Evolutionary conservation across 2,329 filamentous ascomycete species (phyloP), one percentile per base, ranked within the genome.

Genomic region (Cercospora zeae-maydis): DNA sequence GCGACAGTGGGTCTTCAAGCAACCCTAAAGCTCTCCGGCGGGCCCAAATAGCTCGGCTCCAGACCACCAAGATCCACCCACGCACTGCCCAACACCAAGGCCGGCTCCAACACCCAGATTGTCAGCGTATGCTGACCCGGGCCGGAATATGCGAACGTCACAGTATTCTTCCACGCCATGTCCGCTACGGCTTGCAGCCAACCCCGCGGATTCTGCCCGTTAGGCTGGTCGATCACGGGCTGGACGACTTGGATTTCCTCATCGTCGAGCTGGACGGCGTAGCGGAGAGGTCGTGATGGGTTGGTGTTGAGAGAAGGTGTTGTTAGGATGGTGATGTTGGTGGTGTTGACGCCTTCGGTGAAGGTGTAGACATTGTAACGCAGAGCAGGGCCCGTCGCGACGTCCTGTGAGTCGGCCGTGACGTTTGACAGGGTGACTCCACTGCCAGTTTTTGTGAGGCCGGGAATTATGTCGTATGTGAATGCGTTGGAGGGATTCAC

Each of bases 321-420:
- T 4, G 69, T 65, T 52, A 62, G 64, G 33, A 73, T 58, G 6
- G 69, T 73, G 51, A 72, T 64, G 56, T 73, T 71, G 54, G 69
- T 81, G 1, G 80, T 74, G 27, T 53, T 53, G 49, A 34, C 30
- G 5, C 27, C 66, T 79, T 80, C 49, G 73, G 74, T 34, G 33
- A 55, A 54, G 3, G 10, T 47, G 42, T 60, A 45, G n/a, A 60
- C 33, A n/a, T 49, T 19, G 36, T 55, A 52, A 4, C 49, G 71
- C 88, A 90, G 66, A 85, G 82, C 8, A 89, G 78, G 4, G 80
- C 81, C 0, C 86, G 85, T 0, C 79, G 82, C n/a, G 14, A 42
- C 6, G 4, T 45, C 24, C 4, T 10, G 10, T 0, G 58, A 34
- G 24, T 30, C 13, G 11, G 36, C 31, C 16, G 52, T 37, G 21